Conservation (phyloP, 129 eudicot species). For the Flaveria bidentis region DNA sequence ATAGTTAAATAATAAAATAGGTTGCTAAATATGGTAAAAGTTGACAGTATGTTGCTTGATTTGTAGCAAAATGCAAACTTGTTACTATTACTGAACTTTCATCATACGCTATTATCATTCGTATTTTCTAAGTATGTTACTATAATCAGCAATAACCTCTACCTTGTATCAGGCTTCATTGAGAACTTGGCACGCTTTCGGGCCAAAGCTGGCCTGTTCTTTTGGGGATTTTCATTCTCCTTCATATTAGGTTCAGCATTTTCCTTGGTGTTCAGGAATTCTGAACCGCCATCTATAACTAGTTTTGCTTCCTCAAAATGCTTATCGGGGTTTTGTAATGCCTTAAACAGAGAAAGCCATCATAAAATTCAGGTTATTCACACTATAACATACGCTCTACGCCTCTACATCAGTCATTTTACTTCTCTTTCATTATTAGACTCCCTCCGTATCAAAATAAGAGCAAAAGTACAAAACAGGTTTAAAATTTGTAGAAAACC, state of each 20-base stretch:
- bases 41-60: neutral
- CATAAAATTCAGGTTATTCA: constrained; percentile 10
- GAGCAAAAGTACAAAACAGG: neutral
- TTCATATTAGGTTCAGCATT: constrained; percentile 30
- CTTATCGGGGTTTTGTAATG: constrained; percentile 48
- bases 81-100: neutral
- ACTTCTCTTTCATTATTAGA: constrained; percentile 9
- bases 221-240: constrained; percentile 48
- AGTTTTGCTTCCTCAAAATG: constrained; percentile 56
- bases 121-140: neutral
- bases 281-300: constrained; percentile 47
- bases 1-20: neutral
- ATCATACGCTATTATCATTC: neutral
- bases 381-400: neutral
- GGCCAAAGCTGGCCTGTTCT: constrained; percentile 66
- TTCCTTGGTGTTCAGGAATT: constrained; percentile 36
- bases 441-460: constrained; percentile 2
- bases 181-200: constrained; percentile 74
- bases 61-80: neutral
- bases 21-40: neutral
- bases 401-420: constrained; percentile 11
- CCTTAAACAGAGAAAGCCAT: constrained; percentile 36
- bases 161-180: constrained; percentile 58
- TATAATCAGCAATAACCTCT: constrained; percentile 1
- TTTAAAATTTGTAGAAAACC: neutral